Percentiles rank a stretch among this genome's conserved stretches.
These are phyloP conservation scores for Boechera divaricarpa DNA, from an alignment of 345 rosid species.

Conservation along the genomic window DNA sequence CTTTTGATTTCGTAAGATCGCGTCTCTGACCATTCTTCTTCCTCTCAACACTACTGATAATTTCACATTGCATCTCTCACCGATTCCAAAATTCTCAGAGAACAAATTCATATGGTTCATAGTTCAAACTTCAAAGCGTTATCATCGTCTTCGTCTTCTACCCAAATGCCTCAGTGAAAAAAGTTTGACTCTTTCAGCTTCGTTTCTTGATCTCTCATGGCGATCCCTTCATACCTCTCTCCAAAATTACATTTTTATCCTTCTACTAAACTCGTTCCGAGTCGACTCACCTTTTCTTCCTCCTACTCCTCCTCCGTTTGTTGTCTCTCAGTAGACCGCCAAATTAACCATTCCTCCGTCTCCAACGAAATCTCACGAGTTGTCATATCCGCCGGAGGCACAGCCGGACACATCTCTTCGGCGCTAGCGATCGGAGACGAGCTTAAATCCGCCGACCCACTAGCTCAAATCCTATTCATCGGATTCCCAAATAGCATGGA, in stretches of 20 bases:
- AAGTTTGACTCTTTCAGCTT: not conserved
- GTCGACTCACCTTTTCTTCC: slow-evolving; percentile 30
- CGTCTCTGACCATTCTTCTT: slow-evolving; percentile 31
- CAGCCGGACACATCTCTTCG: slow-evolving; percentile 79
- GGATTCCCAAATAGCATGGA: slow-evolving; percentile 81
- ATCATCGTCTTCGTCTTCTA: slow-evolving; percentile 21
- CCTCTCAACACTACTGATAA: not conserved
- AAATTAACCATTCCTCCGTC: slow-evolving; percentile 30
- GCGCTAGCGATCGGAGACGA: slow-evolving; percentile 88
- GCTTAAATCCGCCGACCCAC: slow-evolving; percentile 58
- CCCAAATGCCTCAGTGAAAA: slow-evolving; percentile 15
- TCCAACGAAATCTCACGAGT: slow-evolving; percentile 46
- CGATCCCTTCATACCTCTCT: slow-evolving; percentile 33
- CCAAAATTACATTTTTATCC: slow-evolving; percentile 38
- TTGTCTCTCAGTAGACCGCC: slow-evolving; percentile 48
- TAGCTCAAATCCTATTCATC: slow-evolving; percentile 59
- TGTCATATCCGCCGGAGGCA: slow-evolving; percentile 76
- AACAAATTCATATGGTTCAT: slow-evolving; percentile 14
- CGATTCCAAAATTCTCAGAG: not conserved
- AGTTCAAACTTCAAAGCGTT: slow-evolving; percentile 13
- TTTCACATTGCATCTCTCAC: slow-evolving; percentile 5
- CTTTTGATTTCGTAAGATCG: slow-evolving; percentile 7
- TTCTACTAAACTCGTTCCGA: slow-evolving; percentile 22
- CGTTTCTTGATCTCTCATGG: slow-evolving; percentile 42
- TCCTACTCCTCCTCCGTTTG: slow-evolving; percentile 14